Evolutionary conservation across 768 basidiomycete species (phyloP).

Genomic region (Lactarius pseudohatsudake): DNA sequence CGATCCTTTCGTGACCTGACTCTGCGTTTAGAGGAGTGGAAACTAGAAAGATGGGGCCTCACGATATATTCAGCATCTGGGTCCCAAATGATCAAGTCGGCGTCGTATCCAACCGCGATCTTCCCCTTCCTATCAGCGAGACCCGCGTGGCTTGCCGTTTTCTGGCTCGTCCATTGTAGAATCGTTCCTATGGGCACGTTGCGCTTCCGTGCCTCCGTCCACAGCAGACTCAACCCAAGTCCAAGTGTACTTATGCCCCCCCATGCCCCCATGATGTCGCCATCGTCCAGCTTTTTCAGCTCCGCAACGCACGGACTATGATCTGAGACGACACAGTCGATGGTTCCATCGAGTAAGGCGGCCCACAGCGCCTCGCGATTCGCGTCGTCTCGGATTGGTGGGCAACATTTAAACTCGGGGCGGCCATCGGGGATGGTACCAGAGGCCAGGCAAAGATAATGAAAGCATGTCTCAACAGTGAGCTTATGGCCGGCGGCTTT

Average conservation of each 20-base stretch:
- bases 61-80: slow-evolving; percentile 50
- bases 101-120: slow-evolving; percentile 73
- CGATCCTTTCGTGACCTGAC: slow-evolving; percentile 67
- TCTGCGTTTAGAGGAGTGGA: neutral
- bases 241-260: slow-evolving; percentile 93
- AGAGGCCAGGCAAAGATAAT: slow-evolving; percentile 83
- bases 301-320: slow-evolving; percentile 88
- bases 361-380: slow-evolving; percentile 82
- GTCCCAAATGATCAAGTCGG: slow-evolving; percentile 87
- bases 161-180: slow-evolving; percentile 70
- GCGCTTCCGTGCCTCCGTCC: slow-evolving; percentile 75
- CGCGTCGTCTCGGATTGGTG: slow-evolving; percentile 74
- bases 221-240: slow-evolving; percentile 82
- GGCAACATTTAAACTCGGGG: slow-evolving; percentile 95
- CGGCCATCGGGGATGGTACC: slow-evolving; percentile 69
- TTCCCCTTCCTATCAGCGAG: slow-evolving; percentile 69
- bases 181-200: slow-evolving; percentile 60
- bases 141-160: slow-evolving; percentile 79
- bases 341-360: slow-evolving; percentile 75
- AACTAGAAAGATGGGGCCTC: slow-evolving; percentile 19
- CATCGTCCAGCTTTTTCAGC: slow-evolving; percentile 74
- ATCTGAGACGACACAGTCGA: slow-evolving; percentile 94
- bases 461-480: slow-evolving; percentile 96
- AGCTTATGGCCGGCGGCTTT: slow-evolving; percentile 62
- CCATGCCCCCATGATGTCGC: slow-evolving; percentile 89